Percentiles rank a stretch among this genome's conserved stretches.
Evolutionary conservation across 148 eudicot genomes (phyloP).

Genomic region (Polygonum aviculare): DNA sequence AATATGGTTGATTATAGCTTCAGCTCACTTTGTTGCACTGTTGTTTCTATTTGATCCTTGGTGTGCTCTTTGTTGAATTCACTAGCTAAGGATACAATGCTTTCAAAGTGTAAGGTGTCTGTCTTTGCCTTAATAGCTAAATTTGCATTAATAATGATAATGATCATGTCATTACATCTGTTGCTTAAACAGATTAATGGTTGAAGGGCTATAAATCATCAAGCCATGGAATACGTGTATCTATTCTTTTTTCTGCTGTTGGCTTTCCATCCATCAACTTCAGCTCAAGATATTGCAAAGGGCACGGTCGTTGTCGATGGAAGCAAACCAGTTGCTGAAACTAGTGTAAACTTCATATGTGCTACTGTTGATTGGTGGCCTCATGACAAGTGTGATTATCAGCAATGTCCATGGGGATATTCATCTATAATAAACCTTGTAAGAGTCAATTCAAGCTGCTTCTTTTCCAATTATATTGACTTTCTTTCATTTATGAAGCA

Average conservation of each 20-base stretch:
- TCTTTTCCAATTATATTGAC: neutral
- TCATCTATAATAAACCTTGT: slow-evolving; percentile 75
- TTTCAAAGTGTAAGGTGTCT: neutral
- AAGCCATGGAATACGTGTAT: neutral
- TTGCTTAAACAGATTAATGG: neutral
- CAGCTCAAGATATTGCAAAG: slow-evolving; percentile 39
- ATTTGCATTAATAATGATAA: neutral
- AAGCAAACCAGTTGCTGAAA: slow-evolving; percentile 34
- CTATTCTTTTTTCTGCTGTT: slow-evolving; percentile 29
- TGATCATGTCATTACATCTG: neutral
- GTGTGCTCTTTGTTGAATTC: neutral
- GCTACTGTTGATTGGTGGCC: slow-evolving; percentile 99
- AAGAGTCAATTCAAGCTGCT: slow-evolving; percentile 10
- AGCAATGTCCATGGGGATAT: slow-evolving; percentile 79
- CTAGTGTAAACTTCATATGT: slow-evolving; percentile 68
- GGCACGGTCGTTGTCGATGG: slow-evolving; percentile 46
- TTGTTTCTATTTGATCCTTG: neutral
- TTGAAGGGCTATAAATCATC: neutral
- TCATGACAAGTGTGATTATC: slow-evolving; percentile 62
- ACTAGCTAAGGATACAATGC: neutral
- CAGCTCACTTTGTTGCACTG: neutral
- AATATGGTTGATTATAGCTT: neutral
- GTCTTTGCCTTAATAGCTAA: neutral
- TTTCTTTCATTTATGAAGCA: neutral
- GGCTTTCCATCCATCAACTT: slow-evolving; percentile 32